Evolutionary conservation across 768 basidiomycete genomes (phyloP).

Genomic region (Amanita brunnescens): DNA sequence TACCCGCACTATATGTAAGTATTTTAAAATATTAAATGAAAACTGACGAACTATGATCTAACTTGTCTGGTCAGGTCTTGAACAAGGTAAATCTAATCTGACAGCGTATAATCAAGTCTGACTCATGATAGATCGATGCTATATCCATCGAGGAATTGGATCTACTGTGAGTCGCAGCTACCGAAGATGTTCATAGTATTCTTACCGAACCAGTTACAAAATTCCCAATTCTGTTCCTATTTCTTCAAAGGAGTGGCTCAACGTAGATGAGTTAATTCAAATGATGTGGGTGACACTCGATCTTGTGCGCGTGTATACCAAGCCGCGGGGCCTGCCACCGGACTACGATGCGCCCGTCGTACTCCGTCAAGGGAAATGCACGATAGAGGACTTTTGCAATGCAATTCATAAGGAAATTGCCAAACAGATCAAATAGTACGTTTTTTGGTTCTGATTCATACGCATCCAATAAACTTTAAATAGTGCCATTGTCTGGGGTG

Average conservation of each 20-base stretch:
- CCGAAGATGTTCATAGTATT: not conserved
- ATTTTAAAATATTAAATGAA: not conserved
- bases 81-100: slow-evolving; percentile 56
- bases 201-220: slow-evolving; percentile 49
- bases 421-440: slow-evolving; percentile 95
- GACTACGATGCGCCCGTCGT: slow-evolving; percentile 92
- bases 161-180: slow-evolving; percentile 47
- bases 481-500: slow-evolving; percentile 90
- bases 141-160: slow-evolving; percentile 98
- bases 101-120: slow-evolving; percentile 3
- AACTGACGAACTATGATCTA: not conserved
- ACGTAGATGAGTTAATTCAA: slow-evolving; percentile 89
- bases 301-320: slow-evolving; percentile 94
- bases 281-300: slow-evolving; percentile 92
- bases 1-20: slow-evolving; percentile 83
- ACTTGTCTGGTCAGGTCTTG: slow-evolving; percentile 42
- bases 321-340: slow-evolving; percentile 83
- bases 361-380: slow-evolving; percentile 51
- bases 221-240: slow-evolving; percentile 95
- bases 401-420: slow-evolving; percentile 96
- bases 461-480: not conserved
- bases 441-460: slow-evolving; percentile 3
- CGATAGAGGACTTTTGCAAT: slow-evolving; percentile 87
- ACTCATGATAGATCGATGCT: slow-evolving; percentile 68
- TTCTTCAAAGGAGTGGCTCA: slow-evolving; percentile 91